Evolutionary conservation across 768 basidiomycete genomes (phyloP).

Genomic region (Lactarius akahatsu): DNA sequence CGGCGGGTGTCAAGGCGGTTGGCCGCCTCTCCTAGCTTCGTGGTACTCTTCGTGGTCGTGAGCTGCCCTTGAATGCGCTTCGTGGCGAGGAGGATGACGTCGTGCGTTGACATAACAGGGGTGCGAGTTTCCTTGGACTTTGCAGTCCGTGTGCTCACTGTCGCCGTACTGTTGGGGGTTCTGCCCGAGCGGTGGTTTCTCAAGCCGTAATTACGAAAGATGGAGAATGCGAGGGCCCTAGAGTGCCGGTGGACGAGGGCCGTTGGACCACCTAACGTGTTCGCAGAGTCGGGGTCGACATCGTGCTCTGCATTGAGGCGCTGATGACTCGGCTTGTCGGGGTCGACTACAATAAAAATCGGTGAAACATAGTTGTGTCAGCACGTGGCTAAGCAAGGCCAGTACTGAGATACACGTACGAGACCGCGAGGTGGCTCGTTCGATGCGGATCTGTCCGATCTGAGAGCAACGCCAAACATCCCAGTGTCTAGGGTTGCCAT

Average conservation of each 20-base stretch:
- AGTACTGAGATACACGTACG: constrained; percentile 16
- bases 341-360: constrained; percentile 42
- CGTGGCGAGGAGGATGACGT: constrained; percentile 64
- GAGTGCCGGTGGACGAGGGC: constrained; percentile 82
- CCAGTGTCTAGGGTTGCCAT: constrained; percentile 21
- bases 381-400: background rate
- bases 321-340: constrained; percentile 64
- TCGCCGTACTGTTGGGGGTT: constrained; percentile 25
- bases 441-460: constrained; percentile 37
- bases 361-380: constrained; percentile 12
- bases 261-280: constrained; percentile 53
- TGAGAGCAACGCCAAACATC: constrained; percentile 34
- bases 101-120: constrained; percentile 19
- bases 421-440: constrained; percentile 18
- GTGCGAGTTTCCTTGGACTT: constrained; percentile 10
- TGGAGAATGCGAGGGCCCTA: constrained; percentile 73
- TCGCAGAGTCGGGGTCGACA: constrained; percentile 47
- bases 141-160: constrained; percentile 28
- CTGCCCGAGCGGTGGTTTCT: constrained; percentile 29
- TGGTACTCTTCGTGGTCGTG: no score
- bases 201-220: constrained; percentile 60
- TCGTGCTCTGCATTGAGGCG: constrained; percentile 62
- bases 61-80: constrained; percentile 73
- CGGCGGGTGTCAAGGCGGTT: background rate
- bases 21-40: background rate